Evolutionary conservation across 116 monocot species (phyloP).

Genomic region (Zostera marina): DNA sequence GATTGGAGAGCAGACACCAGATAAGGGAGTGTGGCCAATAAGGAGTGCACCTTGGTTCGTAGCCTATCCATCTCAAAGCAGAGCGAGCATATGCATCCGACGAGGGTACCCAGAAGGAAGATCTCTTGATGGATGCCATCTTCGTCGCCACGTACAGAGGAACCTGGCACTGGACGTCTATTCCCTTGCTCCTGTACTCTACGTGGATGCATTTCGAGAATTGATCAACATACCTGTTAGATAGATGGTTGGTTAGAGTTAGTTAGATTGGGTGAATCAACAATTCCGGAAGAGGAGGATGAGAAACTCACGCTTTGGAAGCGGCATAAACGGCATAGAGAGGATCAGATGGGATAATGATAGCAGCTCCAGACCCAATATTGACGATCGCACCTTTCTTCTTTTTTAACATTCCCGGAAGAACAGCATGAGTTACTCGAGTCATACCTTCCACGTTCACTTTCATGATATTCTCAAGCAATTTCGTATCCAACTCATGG

Average conservation of each 20-base stretch:
- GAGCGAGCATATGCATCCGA: conserved; percentile 34
- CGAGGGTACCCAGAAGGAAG: conserved; percentile 54
- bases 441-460: conserved; percentile 87
- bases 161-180: conserved; percentile 80
- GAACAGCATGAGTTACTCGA: conserved; percentile 60
- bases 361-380: conserved; percentile 73
- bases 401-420: conserved; percentile 75
- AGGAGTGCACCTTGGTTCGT: conserved; percentile 62
- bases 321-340: conserved; percentile 78
- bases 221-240: conserved; percentile 65
- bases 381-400: conserved; percentile 72
- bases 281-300: not conserved
- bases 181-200: conserved; percentile 81
- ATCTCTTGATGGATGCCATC: conserved; percentile 35
- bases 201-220: conserved; percentile 81
- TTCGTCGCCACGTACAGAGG: conserved; percentile 80
- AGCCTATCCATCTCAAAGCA: conserved; percentile 51
- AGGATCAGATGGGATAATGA: conserved; percentile 75
- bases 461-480: conserved; percentile 42
- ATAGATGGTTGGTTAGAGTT: no score
- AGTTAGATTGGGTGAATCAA: no score
- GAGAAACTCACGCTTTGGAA: conserved; percentile 71
- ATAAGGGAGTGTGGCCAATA: conserved; percentile 64
- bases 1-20: conserved; percentile 36
- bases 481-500: conserved; percentile 73